These are phyloP conservation scores for Aspergillus alliaceus DNA, from an alignment of 2,329 filamentous ascomycete genomes.

Conservation along the genomic window DNA sequence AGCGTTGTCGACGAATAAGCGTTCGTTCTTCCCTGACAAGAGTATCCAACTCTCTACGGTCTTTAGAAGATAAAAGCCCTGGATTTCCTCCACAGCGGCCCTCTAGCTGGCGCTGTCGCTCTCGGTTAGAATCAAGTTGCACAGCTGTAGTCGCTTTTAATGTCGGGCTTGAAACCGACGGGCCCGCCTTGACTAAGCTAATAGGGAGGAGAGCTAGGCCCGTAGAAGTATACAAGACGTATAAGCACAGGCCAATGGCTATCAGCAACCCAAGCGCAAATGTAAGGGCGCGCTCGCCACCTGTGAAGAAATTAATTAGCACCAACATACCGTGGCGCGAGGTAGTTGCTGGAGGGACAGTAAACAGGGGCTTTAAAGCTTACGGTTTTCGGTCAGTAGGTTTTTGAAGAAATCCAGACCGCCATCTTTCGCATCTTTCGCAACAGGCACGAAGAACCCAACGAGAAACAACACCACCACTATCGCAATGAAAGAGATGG, in stretches of 20 bases:
- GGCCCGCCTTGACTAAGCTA: slow-evolving; percentile 87
- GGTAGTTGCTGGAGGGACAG: not conserved
- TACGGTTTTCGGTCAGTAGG: slow-evolving; percentile 76
- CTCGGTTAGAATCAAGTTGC: slow-evolving; percentile 81
- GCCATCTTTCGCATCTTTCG: slow-evolving; percentile 63
- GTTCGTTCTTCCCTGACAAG: slow-evolving; percentile 90
- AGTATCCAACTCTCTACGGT: slow-evolving; percentile 82
- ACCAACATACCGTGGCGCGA: not conserved
- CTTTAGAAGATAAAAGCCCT: slow-evolving; percentile 76
- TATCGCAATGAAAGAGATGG: slow-evolving; percentile 76
- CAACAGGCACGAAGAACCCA: slow-evolving; percentile 89
- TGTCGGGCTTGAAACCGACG: slow-evolving; percentile 78
- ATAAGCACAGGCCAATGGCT: slow-evolving; percentile 80
- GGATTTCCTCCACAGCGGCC: slow-evolving; percentile 75
- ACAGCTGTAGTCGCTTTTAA: slow-evolving; percentile 74
- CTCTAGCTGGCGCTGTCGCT: slow-evolving; percentile 89
- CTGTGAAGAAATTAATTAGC: slow-evolving; percentile 35
- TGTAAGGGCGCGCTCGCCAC: slow-evolving; percentile 87
- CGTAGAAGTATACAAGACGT: slow-evolving; percentile 82
- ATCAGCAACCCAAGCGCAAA: slow-evolving; percentile 89
- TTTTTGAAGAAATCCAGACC: slow-evolving; percentile 92
- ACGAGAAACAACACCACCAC: slow-evolving; percentile 78
- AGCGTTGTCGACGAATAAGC: slow-evolving; percentile 80
- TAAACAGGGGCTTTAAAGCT: slow-evolving; percentile 28
- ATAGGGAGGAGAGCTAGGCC: slow-evolving; percentile 88